Evolutionary conservation across 164 flowering plant genomes (phyloP).

Genomic region (Vitis rupestris): DNA sequence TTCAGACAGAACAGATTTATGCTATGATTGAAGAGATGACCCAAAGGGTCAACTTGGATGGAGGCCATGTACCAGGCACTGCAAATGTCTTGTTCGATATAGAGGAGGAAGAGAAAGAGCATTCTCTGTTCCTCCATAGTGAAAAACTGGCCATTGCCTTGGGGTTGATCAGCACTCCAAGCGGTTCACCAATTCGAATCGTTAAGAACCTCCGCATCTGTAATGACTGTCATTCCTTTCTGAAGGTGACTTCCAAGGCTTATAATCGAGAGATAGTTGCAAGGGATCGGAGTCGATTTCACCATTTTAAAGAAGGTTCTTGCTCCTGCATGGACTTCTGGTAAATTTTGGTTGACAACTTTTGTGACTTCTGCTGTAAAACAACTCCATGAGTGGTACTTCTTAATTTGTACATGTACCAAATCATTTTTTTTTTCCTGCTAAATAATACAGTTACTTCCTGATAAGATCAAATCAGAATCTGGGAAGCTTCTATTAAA

Average conservation of each 20-base stretch:
- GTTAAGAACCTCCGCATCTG: constrained; percentile 44
- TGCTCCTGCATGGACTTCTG: constrained; percentile 43
- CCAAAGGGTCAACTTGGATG: constrained; percentile 25
- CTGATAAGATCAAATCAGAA: background rate
- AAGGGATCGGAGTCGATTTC: constrained; percentile 38
- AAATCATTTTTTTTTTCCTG: background rate
- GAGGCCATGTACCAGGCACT: constrained; percentile 20
- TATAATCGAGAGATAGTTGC: constrained; percentile 30
- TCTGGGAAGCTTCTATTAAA: no score
- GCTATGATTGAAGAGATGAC: constrained; percentile 34
- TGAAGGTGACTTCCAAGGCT: constrained; percentile 28
- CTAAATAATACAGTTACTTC: background rate
- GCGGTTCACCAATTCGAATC: constrained; percentile 25
- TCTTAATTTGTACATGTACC: background rate
- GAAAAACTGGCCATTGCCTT: constrained; percentile 37
- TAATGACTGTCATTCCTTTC: constrained; percentile 36
- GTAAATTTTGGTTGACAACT: constrained; percentile 12
- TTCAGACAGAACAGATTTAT: constrained; percentile 22
- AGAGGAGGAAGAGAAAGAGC: constrained; percentile 21
- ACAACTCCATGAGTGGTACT: background rate
- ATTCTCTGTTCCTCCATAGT: constrained; percentile 24
- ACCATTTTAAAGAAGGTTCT: constrained; percentile 34
- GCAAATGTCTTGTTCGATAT: constrained; percentile 32
- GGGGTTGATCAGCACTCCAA: constrained; percentile 28
- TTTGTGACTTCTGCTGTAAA: background rate